phyloP scores from a whole-genome alignment of 1,139 yeast genomes.

The Taphrina sp. region DNA sequence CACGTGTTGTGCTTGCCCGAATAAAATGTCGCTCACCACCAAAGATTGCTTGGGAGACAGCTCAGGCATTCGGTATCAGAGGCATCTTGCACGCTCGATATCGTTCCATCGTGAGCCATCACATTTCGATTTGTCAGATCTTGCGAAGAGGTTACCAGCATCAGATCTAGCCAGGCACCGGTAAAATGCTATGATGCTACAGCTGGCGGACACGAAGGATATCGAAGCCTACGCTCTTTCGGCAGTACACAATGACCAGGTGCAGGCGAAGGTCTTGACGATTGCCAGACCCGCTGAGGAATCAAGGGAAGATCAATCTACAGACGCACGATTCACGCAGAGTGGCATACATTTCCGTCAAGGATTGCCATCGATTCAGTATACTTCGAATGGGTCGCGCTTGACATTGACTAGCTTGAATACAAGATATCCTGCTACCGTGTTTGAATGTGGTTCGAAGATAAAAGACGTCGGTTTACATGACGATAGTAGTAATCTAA shows the following conservation, averaged over 20 bases:
- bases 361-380: not conserved
- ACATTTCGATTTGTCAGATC: not conserved
- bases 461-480: slow-evolving; percentile 17
- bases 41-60: no score
- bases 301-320: not conserved
- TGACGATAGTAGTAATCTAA: slow-evolving; percentile 26
- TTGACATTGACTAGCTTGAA: not conserved
- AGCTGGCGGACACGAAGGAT: not conserved
- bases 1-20: no score
- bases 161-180: no score
- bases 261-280: not conserved
- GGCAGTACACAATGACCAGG: not conserved
- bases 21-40: no score
- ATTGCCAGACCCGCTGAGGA: not conserved
- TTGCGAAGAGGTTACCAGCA: not conserved
- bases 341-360: slow-evolving; percentile 13
- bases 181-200: no score
- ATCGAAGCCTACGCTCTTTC: not conserved
- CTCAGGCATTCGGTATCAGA: no score
- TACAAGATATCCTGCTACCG: slow-evolving; percentile 3
- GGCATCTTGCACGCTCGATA: no score
- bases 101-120: no score
- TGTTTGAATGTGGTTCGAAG: slow-evolving; percentile 11
- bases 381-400: slow-evolving; percentile 2
- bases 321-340: not conserved